Evolutionary conservation across 768 basidiomycete genomes (phyloP).

Genomic region (Saitozyma podzolica): DNA sequence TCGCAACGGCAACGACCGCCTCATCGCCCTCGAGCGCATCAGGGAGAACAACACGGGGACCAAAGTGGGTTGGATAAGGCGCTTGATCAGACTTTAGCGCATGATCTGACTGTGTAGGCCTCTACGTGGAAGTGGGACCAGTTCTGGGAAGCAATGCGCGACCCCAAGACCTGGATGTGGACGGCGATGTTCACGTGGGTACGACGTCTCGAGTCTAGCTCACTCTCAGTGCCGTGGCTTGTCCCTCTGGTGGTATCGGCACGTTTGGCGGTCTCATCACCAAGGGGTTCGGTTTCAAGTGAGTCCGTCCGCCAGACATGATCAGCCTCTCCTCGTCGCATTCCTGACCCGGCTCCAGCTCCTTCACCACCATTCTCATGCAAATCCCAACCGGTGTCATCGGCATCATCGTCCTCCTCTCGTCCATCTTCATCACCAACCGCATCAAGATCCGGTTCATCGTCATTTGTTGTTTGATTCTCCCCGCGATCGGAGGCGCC

Average conservation of each 20-base stretch:
- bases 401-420: constrained; percentile 27
- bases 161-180: constrained; percentile 44
- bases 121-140: constrained; percentile 2
- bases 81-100: too few species aligned
- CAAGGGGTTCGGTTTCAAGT: constrained; percentile 29
- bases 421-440: constrained; percentile 38
- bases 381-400: constrained; percentile 41
- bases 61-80: constrained; percentile 18
- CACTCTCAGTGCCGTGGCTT: constrained; percentile 17
- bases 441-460: constrained; percentile 36
- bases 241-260: constrained; percentile 39
- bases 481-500: constrained; percentile 18
- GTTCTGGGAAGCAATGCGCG: constrained; percentile 35
- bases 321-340: constrained; percentile 12
- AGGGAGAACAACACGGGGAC: constrained; percentile 47
- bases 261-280: constrained; percentile 41
- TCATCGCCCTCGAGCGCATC: constrained; percentile 45
- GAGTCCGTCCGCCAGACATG: neutral
- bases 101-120: neutral
- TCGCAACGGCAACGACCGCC: constrained; percentile 37
- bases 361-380: constrained; percentile 48
- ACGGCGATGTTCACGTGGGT: constrained; percentile 38
- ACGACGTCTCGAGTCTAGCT: neutral
- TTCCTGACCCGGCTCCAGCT: constrained; percentile 22
- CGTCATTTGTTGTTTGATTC: constrained; percentile 5